Percentiles rank a stretch among this genome's conserved stretches.
These are phyloP conservation scores for Boeremia exigua DNA, from an alignment of 2,329 filamentous ascomycete genomes.

Conservation along the genomic window DNA sequence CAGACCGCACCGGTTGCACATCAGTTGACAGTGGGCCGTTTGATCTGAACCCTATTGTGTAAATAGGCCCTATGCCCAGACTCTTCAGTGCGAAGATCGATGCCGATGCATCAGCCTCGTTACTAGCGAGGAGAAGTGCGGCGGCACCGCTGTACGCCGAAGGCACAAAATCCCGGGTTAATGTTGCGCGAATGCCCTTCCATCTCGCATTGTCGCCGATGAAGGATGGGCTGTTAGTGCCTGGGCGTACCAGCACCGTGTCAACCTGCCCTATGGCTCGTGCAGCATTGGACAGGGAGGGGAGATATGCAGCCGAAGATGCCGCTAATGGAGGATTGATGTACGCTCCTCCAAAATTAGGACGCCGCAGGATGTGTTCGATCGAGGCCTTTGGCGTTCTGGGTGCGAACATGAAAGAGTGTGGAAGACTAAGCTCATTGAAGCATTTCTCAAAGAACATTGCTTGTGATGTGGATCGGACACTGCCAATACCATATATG, in stretches of 20 bases:
- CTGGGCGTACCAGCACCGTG: conserved; percentile 72
- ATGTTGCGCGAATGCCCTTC: conserved; percentile 82
- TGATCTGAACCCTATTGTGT: conserved; percentile 79
- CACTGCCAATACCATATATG: conserved; percentile 79
- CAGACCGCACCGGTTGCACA: conserved; percentile 68
- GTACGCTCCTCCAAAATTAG: conserved; percentile 81
- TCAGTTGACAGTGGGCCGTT: conserved; percentile 66
- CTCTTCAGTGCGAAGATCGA: conserved; percentile 80
- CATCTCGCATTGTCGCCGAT: conserved; percentile 83
- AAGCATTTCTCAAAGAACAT: conserved; percentile 78
- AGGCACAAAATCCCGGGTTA: conserved; percentile 81
- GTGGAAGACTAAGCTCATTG: conserved; percentile 76
- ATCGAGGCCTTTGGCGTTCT: conserved; percentile 70
- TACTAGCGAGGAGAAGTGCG: conserved; percentile 76
- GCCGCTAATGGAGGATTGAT: conserved; percentile 73
- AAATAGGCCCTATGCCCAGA: conserved; percentile 77
- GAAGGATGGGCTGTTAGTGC: conserved; percentile 54
- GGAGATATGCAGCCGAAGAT: conserved; percentile 62
- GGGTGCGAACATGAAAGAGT: conserved; percentile 78
- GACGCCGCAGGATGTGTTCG: conserved; percentile 74
- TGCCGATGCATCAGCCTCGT: conserved; percentile 76
- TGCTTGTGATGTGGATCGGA: conserved; percentile 75
- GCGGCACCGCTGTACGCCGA: conserved; percentile 79
- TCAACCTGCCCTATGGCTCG: conserved; percentile 81
- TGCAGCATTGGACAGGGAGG: conserved; percentile 74